These are phyloP conservation scores for Dictyostelium brefeldianum DNA, from an alignment of 78 protist species.

Conservation along the genomic window DNA sequence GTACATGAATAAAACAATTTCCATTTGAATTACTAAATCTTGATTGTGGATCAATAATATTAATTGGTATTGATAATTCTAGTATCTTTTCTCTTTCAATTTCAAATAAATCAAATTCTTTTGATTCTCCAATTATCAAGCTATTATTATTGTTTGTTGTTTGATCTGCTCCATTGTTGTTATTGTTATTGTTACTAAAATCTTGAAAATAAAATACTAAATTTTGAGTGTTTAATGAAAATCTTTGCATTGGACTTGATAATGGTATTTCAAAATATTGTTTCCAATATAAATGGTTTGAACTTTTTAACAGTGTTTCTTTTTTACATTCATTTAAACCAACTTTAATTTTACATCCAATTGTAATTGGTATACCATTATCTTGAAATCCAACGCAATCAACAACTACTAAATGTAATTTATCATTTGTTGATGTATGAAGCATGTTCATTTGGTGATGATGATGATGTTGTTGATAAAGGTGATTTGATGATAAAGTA, in stretches of 20 bases:
- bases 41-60: background rate
- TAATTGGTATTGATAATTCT: conserved; percentile 23
- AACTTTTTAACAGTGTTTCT: conserved; percentile 22
- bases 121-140: conserved; percentile 32
- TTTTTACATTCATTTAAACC: conserved; percentile 18
- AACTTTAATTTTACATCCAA: conserved; percentile 50
- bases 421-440: conserved; percentile 11
- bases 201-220: conserved; percentile 34
- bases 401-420: conserved; percentile 24
- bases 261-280: conserved; percentile 60
- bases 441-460: background rate
- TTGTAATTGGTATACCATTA: background rate
- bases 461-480: background rate
- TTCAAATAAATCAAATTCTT: conserved; percentile 45
- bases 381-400: conserved; percentile 29
- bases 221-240: conserved; percentile 32
- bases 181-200: background rate
- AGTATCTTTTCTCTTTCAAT: conserved; percentile 44
- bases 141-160: background rate
- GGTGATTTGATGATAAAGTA: background rate
- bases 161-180: background rate
- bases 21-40: background rate
- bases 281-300: conserved; percentile 29
- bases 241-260: conserved; percentile 53
- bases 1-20: background rate